Evolutionary conservation across 148 eudicot genomes (phyloP), one percentile per base, ranked within the genome.

Genomic region (Rhododendron ferrugineum): DNA sequence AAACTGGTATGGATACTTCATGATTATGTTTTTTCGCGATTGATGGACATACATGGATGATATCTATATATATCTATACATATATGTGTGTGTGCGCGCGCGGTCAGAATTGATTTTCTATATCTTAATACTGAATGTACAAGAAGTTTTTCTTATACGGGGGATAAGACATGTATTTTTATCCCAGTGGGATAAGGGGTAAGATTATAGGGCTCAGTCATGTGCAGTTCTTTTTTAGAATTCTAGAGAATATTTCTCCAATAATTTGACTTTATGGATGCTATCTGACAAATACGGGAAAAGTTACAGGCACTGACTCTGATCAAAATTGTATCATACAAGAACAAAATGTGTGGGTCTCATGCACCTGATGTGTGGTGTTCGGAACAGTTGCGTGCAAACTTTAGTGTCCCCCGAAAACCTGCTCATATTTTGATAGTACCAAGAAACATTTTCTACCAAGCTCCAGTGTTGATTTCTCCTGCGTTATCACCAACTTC

Each of bases 1-100:
- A 84, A 89, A 96, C 98, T 42, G 98, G 98, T 96, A 91, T 73
- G 46, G 2, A 64, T 85, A 11, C 83, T 82, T 18, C 40, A 84
- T 62, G 83, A 88, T 88, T 46, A 46, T 46, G 47, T 46, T 46
- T 7, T 46, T 46, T 46, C 47, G 47, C 47, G 10, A 46, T 46
- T 46, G 47, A 46, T 46, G 47, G 47, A 46, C 47, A 46, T 44
- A 44, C 3, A 44, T 75, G 37, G 47, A 75, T 30, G 37, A 36
- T 3, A 36, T 34, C 36, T 34, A 34, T 36, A 36, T 36, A 36
- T 36, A 4, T 36, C 37, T 36, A 36, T 36, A 36, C 37, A 36
- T 37, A 4, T 37, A 0, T 37, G 36, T 46, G 49, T 46, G 9
- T 46, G 56, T 14, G 56, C 4, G 56, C 14, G 16, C 16, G 4